phyloP scores from a whole-genome alignment of 2,329 filamentous ascomycete genomes.

The Talaromyces funiculosus region DNA sequence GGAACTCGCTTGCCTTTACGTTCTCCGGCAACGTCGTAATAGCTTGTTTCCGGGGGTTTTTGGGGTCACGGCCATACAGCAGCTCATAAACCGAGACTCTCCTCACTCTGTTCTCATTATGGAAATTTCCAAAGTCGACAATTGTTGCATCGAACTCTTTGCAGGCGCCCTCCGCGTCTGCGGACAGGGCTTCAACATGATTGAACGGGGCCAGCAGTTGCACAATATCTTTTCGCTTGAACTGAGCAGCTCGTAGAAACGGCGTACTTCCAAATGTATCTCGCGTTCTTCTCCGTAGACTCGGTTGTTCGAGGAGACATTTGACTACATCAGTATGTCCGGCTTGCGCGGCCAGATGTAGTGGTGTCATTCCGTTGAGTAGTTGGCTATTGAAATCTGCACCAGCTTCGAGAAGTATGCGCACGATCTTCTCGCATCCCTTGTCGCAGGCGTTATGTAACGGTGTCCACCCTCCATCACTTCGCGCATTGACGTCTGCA shows the following conservation, averaged over 20 bases:
- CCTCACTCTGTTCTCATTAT: slow-evolving; percentile 41
- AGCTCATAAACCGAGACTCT: slow-evolving; percentile 49
- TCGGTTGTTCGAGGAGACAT: slow-evolving; percentile 28
- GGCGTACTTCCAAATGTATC: slow-evolving; percentile 39
- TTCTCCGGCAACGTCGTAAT: slow-evolving; percentile 45
- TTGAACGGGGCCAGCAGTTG: slow-evolving; percentile 33
- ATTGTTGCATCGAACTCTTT: slow-evolving; percentile 48
- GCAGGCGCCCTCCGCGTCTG: slow-evolving; percentile 42
- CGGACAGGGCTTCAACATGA: slow-evolving; percentile 30
- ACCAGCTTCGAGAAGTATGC: slow-evolving; percentile 36
- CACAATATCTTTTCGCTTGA: slow-evolving; percentile 34
- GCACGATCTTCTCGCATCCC: slow-evolving; percentile 42
- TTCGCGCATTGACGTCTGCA: slow-evolving; percentile 44
- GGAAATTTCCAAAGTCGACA: slow-evolving; percentile 48
- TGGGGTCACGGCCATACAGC: slow-evolving; percentile 46
- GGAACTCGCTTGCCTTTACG: slow-evolving; percentile 45
- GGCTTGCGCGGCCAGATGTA: slow-evolving; percentile 37
- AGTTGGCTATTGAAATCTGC: slow-evolving; percentile 35
- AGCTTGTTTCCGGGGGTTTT: slow-evolving; percentile 42
- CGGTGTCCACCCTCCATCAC: slow-evolving; percentile 50
- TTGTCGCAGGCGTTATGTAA: slow-evolving; percentile 51
- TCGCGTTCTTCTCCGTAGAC: slow-evolving; percentile 28
- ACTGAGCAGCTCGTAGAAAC: slow-evolving; percentile 37
- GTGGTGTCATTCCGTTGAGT: slow-evolving; percentile 34
- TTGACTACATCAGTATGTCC: slow-evolving; percentile 35